Base-by-base conservation (phyloP, 2,329 filamentous ascomycete genomes). In the Chrysoporthe cubensis region DNA sequence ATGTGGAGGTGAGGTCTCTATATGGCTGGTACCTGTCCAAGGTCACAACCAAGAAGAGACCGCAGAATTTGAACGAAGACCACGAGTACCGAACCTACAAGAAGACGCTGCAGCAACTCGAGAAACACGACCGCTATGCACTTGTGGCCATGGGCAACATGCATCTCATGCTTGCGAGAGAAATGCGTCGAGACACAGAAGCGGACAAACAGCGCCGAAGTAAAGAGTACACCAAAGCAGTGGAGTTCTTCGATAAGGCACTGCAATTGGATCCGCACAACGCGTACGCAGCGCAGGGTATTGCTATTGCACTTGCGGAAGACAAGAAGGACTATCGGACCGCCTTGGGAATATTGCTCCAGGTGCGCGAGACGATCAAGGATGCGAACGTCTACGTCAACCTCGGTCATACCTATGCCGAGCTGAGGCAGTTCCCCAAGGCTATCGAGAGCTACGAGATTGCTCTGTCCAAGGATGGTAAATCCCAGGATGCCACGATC, bases 191-290 rank as follows among this genome's bases (percentile, higher is more conserved):
- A 62, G 92, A 96, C 70, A 92, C 92, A 0, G 96, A 98, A 9
- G 85, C 89, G 69, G 95, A 99, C 69, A 97, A 93, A 80, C 91
- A 97, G 74, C 97, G 96, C 82, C 90, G 94, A 64, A 91, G 90
- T 67, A 92, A 91, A 73, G 91, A 89, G 70, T 99, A 98, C 76
- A 89, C 90, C 76, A 94, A 95, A 72, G 94, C 96, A 0, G 94
- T 98, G 13, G 96, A 99, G 77, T 99, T 99, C 80, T 99, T 97
- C 74, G 96, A 98, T 77, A 99, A 99, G 81, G 95, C 95, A 4
- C 83, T 99, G 32, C 93, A 96, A 71, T 83, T 99, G n/a, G 96
- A 99, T 75, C 90, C 94, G 0, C 94, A 91, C 81, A 99, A 98
- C 73, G 95, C 96, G 0, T 97, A 97, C 77, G 96, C 96, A 8